These are phyloP conservation scores for Arthrobotrys pseudoclavata DNA, from an alignment of 2,329 filamentous ascomycete species.

Conservation along the genomic window DNA sequence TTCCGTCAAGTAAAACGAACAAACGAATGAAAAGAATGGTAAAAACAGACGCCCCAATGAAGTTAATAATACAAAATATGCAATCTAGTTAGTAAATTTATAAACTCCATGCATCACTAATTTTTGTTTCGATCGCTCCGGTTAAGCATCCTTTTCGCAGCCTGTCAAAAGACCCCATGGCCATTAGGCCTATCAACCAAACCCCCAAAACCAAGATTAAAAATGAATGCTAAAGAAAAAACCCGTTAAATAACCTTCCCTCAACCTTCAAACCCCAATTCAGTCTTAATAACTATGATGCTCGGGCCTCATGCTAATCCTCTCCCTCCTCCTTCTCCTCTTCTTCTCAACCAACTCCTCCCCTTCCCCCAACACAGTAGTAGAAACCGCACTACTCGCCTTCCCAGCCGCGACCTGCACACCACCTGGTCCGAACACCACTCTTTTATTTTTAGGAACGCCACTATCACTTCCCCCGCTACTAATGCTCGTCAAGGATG, in stretches of 20 bases:
- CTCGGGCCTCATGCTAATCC: conserved; percentile 22
- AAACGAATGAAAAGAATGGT: conserved; percentile 1
- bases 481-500: conserved; percentile 49
- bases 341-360: conserved; percentile 55
- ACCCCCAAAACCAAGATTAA: background rate
- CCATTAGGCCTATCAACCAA: background rate
- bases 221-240: background rate
- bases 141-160: background rate
- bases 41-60: conserved; percentile 10
- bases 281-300: conserved; percentile 18
- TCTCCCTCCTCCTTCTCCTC: conserved; percentile 28
- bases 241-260: background rate
- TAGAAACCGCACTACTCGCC: conserved; percentile 43
- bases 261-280: background rate
- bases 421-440: conserved; percentile 51
- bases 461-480: conserved; percentile 40
- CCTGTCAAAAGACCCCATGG: background rate
- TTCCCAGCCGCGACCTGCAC: conserved; percentile 41
- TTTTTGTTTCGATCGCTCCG: background rate
- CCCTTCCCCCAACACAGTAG: conserved; percentile 44
- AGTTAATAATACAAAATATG: conserved; percentile 6
- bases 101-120: background rate
- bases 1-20: background rate
- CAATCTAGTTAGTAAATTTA: conserved; percentile 14
- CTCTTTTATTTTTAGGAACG: conserved; percentile 33